A percentile compares a stretch with the other conserved stretches of the same genome.
Evolutionary conservation across 1,139 yeast genomes (phyloP).

Genomic region (Pneumocystis jirovecii): DNA sequence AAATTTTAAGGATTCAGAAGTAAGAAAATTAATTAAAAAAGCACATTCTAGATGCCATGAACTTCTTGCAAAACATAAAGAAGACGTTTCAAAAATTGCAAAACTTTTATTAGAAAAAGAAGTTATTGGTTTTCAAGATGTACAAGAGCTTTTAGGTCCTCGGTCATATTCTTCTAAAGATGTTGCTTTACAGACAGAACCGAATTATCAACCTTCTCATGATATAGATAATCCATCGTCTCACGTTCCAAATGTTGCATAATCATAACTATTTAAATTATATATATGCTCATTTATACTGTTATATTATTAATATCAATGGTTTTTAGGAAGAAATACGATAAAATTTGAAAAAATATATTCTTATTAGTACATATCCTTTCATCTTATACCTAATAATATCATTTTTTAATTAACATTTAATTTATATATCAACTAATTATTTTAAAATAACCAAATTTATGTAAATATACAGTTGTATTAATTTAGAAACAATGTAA

Average conservation of each 20-base stretch:
- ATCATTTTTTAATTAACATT: not conserved
- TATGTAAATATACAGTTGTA: too few relatives aligned
- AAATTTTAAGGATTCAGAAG: slow-evolving; percentile 45
- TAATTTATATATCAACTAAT: not conserved
- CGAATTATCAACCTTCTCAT: not conserved
- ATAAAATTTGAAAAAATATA: not conserved
- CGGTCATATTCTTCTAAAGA: slow-evolving; percentile 35
- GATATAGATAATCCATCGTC: not conserved
- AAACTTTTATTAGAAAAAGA: slow-evolving; percentile 70
- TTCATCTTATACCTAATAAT: not conserved
- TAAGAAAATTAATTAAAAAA: slow-evolving; percentile 62
- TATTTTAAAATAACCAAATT: too few relatives aligned
- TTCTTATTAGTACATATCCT: not conserved
- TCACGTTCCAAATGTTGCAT: not conserved
- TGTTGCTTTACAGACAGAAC: not conserved
- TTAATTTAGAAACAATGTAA: too few relatives aligned
- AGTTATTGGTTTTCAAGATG: slow-evolving; percentile 77
- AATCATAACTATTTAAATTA: not conserved
- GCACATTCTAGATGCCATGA: slow-evolving; percentile 58
- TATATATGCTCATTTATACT: not conserved
- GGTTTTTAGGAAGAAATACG: not conserved
- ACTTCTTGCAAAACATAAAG: slow-evolving; percentile 52
- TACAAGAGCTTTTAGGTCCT: slow-evolving; percentile 72
- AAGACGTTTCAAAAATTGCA: slow-evolving; percentile 73
- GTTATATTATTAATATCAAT: not conserved